Evolutionary conservation across 768 basidiomycete species (phyloP).

Genomic region (Nidula microcarpa): DNA sequence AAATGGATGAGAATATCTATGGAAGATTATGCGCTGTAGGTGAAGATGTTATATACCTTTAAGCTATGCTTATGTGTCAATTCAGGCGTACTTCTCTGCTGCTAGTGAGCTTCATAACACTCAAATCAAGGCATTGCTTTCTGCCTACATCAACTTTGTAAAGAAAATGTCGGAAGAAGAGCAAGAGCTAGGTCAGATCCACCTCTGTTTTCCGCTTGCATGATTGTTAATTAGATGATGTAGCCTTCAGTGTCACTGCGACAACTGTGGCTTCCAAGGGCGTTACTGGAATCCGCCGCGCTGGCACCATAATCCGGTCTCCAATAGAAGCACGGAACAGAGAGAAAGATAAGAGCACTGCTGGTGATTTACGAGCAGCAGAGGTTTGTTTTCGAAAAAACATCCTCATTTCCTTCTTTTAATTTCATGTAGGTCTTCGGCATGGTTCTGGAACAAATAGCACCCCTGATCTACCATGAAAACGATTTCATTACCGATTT

Average conservation of each 20-base stretch:
- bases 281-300: constrained; percentile 67
- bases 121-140: constrained; percentile 76
- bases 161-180: constrained; percentile 74
- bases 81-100: constrained; percentile 86
- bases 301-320: constrained; percentile 81
- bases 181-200: constrained; percentile 57
- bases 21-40: constrained; percentile 86
- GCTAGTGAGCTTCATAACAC: constrained; percentile 76
- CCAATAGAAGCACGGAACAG: constrained; percentile 61
- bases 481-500: constrained; percentile 89
- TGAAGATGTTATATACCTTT: constrained; percentile 8
- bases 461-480: constrained; percentile 75
- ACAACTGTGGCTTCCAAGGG: constrained; percentile 43
- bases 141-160: constrained; percentile 52
- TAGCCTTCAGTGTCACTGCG: constrained; percentile 45
- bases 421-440: constrained; percentile 58
- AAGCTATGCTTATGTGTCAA: constrained; percentile 3
- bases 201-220: not conserved
- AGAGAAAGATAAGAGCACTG: constrained; percentile 53
- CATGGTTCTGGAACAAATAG: constrained; percentile 71
- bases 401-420: constrained; percentile 1
- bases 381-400: constrained; percentile 45
- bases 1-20: constrained; percentile 91
- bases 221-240: constrained; percentile 1
- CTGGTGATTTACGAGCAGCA: constrained; percentile 63